Evolutionary conservation across 1,284 basidiomycete species (phyloP), one percentile per base, ranked within the genome.

Genomic region (Somion occarium): DNA sequence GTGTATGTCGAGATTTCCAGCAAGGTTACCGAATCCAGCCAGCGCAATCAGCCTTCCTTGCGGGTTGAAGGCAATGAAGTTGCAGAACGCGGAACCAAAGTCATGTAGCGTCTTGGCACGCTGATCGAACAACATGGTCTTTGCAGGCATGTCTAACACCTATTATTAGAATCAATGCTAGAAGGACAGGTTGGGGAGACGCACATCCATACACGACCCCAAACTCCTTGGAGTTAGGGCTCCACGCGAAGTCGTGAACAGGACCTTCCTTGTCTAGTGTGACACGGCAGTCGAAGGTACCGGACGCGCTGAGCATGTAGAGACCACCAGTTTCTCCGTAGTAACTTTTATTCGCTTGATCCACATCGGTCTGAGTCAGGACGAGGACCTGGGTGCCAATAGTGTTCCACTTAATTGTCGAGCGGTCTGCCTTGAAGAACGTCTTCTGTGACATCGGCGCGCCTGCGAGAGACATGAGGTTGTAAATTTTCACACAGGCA

Each of bases 201-300:
- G 69, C 62, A 93, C 91, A 98, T 59, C 96, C 95, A 66, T 98
- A 98, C 44, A 94, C 87, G 34, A 98, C 95, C 53, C 86, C 85
- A 64, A 98, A 99, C 69, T 99, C 96, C 66, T 95, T 92, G 50
- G 91, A 93, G 62, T 93, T 97, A n/a, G 96, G 94, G 61, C 86
- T 95, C 96, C 96, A 99, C 18, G 83, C 76, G 62, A 97, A 97
- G 67, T 98, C 96, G 64, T 98, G 94, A 58, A 99, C 93, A 1
- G 94, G 94, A 1, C 97, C 97, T 58, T 98, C 95, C 74, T 97
- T 98, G 73, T 98, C 95, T 38, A 98, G 77, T 3, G 85, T 82
- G 30, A 99, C 89, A 23, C 93, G 80, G 66, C 92, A 94, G 67
- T 98, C 95, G 60, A 95, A 98, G 59, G 91, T 90, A 34, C 96